Evolutionary conservation across 768 basidiomycete genomes (phyloP).

Genomic region (Russula olivacea): DNA sequence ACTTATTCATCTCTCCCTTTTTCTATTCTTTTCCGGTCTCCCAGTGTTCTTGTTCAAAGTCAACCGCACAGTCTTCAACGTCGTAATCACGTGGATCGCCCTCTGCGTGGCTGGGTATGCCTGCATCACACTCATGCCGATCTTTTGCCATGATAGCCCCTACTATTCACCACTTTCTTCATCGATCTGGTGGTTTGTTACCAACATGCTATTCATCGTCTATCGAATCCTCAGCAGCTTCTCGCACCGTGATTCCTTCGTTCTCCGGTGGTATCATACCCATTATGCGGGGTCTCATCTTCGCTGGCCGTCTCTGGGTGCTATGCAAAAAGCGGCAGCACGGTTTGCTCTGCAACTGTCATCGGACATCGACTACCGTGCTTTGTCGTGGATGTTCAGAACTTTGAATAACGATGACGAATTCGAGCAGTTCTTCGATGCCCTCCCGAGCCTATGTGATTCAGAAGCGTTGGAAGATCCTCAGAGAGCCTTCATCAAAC

Average conservation of each 20-base stretch:
- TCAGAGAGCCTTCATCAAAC: neutral
- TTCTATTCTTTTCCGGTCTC: slow-evolving; percentile 48
- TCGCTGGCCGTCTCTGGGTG: neutral
- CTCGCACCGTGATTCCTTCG: neutral
- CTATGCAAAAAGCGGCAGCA: neutral
- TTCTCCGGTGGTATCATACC: neutral
- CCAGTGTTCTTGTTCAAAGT: slow-evolving; percentile 39
- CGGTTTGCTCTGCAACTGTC: neutral
- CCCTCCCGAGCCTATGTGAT: neutral
- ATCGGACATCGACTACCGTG: neutral
- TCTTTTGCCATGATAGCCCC: neutral
- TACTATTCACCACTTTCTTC: neutral
- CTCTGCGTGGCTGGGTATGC: neutral
- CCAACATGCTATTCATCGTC: neutral
- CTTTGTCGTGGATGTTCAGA: neutral
- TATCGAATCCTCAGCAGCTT: neutral
- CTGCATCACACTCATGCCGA: neutral
- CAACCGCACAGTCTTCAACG: slow-evolving; percentile 16
- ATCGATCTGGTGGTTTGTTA: neutral
- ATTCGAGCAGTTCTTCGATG: slow-evolving; percentile 6
- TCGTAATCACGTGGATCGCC: neutral
- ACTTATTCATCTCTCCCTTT: slow-evolving; percentile 45
- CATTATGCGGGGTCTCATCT: neutral
- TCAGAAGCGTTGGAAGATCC: neutral
- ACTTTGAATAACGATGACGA: slow-evolving; percentile 1